These are phyloP conservation scores for Colletotrichum sp. DNA, from an alignment of 2,329 filamentous ascomycete species.

Conservation along the genomic window DNA sequence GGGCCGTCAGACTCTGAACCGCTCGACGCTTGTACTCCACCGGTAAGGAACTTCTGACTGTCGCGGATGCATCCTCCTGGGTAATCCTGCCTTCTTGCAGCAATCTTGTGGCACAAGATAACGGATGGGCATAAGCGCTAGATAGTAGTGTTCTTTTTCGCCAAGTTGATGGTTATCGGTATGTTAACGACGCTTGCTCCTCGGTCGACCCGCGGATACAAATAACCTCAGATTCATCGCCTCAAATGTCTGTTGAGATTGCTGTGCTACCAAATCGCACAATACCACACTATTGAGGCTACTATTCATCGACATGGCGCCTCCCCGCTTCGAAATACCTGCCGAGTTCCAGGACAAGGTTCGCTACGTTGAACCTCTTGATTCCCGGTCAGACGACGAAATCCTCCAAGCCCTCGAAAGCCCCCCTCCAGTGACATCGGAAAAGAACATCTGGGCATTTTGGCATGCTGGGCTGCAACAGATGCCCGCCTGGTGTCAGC, in stretches of 20 bases:
- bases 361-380: neutral
- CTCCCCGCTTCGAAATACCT: neutral
- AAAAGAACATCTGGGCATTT: conserved; percentile 51
- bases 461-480: conserved; percentile 41
- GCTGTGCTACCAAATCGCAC: neutral
- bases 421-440: conserved; percentile 36
- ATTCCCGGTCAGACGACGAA: conserved; percentile 28
- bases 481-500: conserved; percentile 43
- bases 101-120: neutral
- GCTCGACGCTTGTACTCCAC: neutral
- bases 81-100: neutral
- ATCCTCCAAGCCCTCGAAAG: conserved; percentile 31
- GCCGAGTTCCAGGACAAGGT: neutral
- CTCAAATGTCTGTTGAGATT: neutral
- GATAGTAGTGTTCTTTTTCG: neutral
- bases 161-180: neutral
- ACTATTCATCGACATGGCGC: neutral
- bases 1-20: neutral
- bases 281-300: neutral
- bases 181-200: neutral
- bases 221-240: neutral
- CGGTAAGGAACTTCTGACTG: neutral
- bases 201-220: neutral
- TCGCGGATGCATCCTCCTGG: neutral
- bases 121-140: neutral